Evolutionary conservation across 768 basidiomycete species (phyloP), one percentile per base, ranked within the genome.

Genomic region (Coprinopsis sp.): DNA sequence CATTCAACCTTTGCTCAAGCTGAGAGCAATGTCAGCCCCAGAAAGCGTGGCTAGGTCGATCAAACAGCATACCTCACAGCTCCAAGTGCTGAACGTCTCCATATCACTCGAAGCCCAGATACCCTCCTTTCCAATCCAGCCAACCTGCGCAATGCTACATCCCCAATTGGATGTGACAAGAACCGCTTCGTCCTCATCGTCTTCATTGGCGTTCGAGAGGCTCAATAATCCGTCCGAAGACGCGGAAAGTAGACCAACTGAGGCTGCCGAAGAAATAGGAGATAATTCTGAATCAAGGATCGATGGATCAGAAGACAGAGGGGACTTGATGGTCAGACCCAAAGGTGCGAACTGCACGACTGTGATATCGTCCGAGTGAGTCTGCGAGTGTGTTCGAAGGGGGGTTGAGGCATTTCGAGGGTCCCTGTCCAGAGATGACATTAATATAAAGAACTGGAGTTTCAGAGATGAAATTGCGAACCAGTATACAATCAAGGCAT

Each of bases 341-440:
- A 43, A 45, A 1, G 66, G 56, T 0, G 67, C 68, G 39, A 74
- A 67, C 46, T 88, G 88, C 44, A 95, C 63, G 4, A 79, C 72
- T 0, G 93, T 95, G 47, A 97, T 80, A 58, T 97, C 93, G 63
- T 97, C 93, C 2, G 92, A 94, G 58, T 97, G 93, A 0, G 91
- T 91, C 2, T 87, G 89, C 3, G 78, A 69, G 63, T 96, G 92
- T n/a, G 69, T 72, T 25, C 88, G 80, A 1, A 91, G 59, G 3
- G 85, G 86, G 1, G 76, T 72, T 2, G 70, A 72, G 8, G 91
- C 81, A 44, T 81, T 79, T n/a, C 93, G 79, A 16, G 85, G 84
- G 62, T 97, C 93, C 90, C 91, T 92, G 37, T 6, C 42, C 24
- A 1, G 14, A 28, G 39, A n/a, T 34, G 22, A 23, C 5, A n/a